Conservation (phyloP, 2,329 filamentous ascomycete species). For the Aspergillus costaricaensis region DNA sequence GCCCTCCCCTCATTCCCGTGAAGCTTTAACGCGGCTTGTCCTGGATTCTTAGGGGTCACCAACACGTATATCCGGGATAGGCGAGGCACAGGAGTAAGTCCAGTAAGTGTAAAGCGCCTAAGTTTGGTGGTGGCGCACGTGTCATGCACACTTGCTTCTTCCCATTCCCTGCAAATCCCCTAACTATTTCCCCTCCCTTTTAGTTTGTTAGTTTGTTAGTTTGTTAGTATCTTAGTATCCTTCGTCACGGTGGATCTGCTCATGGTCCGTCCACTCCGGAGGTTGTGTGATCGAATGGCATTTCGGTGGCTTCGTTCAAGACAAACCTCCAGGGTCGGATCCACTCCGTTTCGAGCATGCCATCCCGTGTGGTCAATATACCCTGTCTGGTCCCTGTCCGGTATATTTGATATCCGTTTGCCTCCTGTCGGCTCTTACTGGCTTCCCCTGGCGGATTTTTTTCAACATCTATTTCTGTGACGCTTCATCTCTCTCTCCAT, state of each 20-base stretch:
- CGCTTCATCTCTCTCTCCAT: background rate
- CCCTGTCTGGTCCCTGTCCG: constrained; percentile 14
- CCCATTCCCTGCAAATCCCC: background rate
- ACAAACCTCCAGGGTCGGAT: constrained; percentile 18
- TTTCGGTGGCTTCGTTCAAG: constrained; percentile 13
- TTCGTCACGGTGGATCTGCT: constrained; percentile 5
- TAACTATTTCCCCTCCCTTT: background rate
- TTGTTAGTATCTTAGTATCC: too few species aligned
- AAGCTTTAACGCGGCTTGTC: background rate
- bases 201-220: background rate
- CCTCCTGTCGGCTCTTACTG: background rate
- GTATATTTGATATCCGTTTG: constrained; percentile 12
- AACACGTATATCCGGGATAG: too few species aligned
- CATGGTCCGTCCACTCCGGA: constrained; percentile 9
- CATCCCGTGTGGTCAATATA: constrained; percentile 19
- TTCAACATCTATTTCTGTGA: too few species aligned
- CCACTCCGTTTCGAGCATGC: constrained; percentile 23
- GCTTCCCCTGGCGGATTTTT: constrained; percentile 8
- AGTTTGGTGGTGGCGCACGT: constrained; percentile 13
- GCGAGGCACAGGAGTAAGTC: background rate
- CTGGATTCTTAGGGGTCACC: constrained; percentile 6
- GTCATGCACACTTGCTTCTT: constrained; percentile 8
- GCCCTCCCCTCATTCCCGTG: constrained; percentile 8
- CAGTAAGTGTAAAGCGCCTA: background rate
- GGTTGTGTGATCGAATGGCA: constrained; percentile 15